These are phyloP conservation scores for Termitomyces sp. DNA, from an alignment of 768 basidiomycete genomes.

Conservation along the genomic window DNA sequence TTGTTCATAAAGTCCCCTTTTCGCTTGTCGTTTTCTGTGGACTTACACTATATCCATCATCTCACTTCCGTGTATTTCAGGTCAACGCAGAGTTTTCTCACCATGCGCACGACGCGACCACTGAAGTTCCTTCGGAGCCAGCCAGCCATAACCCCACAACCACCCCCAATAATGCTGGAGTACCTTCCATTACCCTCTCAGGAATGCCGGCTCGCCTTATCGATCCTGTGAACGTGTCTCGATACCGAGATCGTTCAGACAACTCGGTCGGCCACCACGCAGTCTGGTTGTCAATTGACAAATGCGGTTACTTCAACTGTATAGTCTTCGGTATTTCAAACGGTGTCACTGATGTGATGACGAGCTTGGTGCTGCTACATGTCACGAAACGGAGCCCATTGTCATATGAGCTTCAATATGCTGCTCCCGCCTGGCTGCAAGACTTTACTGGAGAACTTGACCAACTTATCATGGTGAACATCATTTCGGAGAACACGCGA, in stretches of 20 bases:
- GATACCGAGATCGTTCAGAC: neutral
- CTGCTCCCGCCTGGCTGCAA: neutral
- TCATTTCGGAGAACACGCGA: neutral
- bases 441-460: neutral
- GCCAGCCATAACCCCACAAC: neutral
- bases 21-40: no score
- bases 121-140: neutral
- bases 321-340: neutral
- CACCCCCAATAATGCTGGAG: neutral
- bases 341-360: neutral
- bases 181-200: neutral
- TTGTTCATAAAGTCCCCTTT: no score
- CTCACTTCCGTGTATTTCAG: neutral
- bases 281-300: neutral
- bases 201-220: neutral
- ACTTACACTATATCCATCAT: no score
- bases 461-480: neutral
- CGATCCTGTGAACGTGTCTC: neutral
- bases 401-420: no score
- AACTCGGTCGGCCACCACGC: no score
- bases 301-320: neutral
- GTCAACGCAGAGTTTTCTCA: neutral
- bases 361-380: neutral
- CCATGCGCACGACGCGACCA: neutral
- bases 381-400: neutral